Conservation (phyloP, 768 basidiomycete species). For the Lactifluus hygrophoroides region DNA sequence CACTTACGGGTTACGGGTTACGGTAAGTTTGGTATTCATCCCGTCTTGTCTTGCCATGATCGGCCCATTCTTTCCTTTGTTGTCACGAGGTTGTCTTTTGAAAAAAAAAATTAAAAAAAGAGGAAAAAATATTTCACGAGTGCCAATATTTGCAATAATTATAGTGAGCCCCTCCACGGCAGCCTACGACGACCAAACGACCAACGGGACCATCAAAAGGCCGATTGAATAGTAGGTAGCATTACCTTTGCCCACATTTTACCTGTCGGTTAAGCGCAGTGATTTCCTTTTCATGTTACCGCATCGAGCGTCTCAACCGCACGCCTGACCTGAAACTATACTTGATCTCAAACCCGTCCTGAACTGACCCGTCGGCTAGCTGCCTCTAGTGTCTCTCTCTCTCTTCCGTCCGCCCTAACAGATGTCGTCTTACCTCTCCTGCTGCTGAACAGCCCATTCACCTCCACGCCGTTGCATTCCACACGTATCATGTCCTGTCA, state of each 20-base stretch:
- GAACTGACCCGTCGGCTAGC: conserved; percentile 2
- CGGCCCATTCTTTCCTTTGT: neutral
- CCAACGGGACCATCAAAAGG: too few species aligned
- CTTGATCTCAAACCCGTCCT: neutral
- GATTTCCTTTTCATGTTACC: conserved; percentile 16
- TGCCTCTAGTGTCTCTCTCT: neutral
- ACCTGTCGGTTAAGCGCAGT: conserved; percentile 16
- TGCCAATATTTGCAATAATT: too few species aligned
- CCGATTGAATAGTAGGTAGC: conserved; percentile 1
- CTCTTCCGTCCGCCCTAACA: neutral
- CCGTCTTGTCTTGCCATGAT: neutral
- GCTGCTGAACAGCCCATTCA: conserved; percentile 2
- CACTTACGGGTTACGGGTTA: too few species aligned
- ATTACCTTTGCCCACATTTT: neutral
- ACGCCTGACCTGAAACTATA: conserved; percentile 6
- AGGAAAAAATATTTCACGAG: neutral
- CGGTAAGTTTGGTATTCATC: too few species aligned
- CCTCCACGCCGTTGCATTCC: conserved; percentile 6
- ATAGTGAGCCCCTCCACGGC: too few species aligned
- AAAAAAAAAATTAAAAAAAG: neutral
- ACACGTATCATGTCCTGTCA: conserved; percentile 22
- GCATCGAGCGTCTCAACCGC: conserved; percentile 12
- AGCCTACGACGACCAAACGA: too few species aligned
- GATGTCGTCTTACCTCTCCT: conserved; percentile 16
- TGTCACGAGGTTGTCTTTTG: neutral